These are phyloP conservation scores for Lachnellula subtilissima DNA, from an alignment of 2,329 filamentous ascomycete species.

Conservation along the genomic window DNA sequence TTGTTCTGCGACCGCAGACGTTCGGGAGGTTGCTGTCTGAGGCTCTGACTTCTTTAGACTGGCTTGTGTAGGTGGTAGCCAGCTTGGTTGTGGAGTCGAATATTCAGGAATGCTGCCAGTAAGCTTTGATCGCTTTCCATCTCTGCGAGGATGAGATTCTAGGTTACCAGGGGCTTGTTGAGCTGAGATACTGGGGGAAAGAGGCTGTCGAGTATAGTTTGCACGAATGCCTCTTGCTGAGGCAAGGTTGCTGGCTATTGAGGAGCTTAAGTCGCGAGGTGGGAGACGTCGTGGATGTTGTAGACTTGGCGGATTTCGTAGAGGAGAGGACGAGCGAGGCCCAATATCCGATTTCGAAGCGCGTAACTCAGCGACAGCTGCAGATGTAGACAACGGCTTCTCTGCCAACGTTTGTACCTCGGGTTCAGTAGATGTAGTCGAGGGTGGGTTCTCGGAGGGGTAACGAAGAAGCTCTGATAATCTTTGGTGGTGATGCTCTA, in stretches of 20 bases:
- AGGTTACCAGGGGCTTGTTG: conserved; percentile 69
- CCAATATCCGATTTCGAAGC: conserved; percentile 29
- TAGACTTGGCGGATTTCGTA: conserved; percentile 23
- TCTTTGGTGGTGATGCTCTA: conserved; percentile 82
- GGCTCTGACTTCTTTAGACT: conserved; percentile 26
- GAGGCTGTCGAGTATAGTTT: conserved; percentile 60
- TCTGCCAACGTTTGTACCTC: conserved; percentile 26
- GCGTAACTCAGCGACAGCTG: conserved; percentile 30
- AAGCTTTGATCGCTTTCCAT: conserved; percentile 49
- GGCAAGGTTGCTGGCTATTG: conserved; percentile 83
- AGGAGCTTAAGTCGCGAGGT: conserved; percentile 68
- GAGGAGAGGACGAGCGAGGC: conserved; percentile 24
- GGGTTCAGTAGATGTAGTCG: conserved; percentile 18
- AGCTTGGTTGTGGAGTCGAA: conserved; percentile 43
- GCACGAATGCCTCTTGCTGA: conserved; percentile 75
- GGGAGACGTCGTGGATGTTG: conserved; percentile 37
- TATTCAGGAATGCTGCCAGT: conserved; percentile 45
- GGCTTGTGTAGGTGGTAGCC: conserved; percentile 43
- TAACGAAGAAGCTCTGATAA: conserved; percentile 78
- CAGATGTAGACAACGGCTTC: conserved; percentile 29
- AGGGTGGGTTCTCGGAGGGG: conserved; percentile 39
- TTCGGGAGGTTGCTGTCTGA: conserved; percentile 21
- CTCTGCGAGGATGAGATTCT: conserved; percentile 49
- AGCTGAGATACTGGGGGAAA: conserved; percentile 67
- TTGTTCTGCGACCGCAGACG: conserved; percentile 31